Percentiles rank a stretch among this genome's conserved stretches.
Evolutionary conservation across 257 asterid genomes (phyloP).

Genomic region (Petunia axillaris): DNA sequence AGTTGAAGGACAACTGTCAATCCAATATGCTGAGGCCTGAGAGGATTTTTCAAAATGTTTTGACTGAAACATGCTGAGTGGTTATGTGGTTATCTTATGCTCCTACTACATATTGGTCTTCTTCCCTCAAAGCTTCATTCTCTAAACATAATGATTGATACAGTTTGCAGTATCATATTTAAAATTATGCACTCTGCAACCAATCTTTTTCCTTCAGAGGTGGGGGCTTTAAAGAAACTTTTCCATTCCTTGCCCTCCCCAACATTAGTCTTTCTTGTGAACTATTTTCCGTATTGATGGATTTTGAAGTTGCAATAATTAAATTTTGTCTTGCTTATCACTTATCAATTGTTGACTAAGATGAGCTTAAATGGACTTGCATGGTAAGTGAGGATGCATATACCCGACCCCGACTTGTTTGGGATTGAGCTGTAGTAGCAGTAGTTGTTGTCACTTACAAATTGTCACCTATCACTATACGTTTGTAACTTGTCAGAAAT

Average conservation of each 20-base stretch:
- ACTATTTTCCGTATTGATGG: not conserved
- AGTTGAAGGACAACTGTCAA: not conserved
- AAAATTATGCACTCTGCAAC: not conserved
- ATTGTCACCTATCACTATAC: not conserved
- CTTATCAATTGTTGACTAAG: not conserved
- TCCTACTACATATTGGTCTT: not conserved
- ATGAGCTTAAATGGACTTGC: too few species aligned
- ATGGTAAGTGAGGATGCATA: too few species aligned
- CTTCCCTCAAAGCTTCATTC: not conserved
- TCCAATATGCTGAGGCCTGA: not conserved
- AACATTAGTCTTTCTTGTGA: not conserved
- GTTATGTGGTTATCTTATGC: not conserved
- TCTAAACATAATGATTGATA: not conserved
- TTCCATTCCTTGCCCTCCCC: constrained; percentile 2
- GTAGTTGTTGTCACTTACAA: too few species aligned
- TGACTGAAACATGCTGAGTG: not conserved
- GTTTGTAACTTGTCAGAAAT: not conserved
- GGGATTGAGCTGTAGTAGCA: too few species aligned
- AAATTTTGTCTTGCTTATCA: not conserved
- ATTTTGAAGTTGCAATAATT: constrained; percentile 3
- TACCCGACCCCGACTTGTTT: too few species aligned
- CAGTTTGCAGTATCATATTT: not conserved
- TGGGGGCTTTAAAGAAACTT: not conserved
- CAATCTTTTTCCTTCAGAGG: not conserved
- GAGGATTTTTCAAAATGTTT: not conserved